A percentile compares a stretch with the other conserved stretches of the same genome.
phyloP scores from a whole-genome alignment of 1,284 basidiomycete genomes.

The Papiliotrema terrestris region DNA sequence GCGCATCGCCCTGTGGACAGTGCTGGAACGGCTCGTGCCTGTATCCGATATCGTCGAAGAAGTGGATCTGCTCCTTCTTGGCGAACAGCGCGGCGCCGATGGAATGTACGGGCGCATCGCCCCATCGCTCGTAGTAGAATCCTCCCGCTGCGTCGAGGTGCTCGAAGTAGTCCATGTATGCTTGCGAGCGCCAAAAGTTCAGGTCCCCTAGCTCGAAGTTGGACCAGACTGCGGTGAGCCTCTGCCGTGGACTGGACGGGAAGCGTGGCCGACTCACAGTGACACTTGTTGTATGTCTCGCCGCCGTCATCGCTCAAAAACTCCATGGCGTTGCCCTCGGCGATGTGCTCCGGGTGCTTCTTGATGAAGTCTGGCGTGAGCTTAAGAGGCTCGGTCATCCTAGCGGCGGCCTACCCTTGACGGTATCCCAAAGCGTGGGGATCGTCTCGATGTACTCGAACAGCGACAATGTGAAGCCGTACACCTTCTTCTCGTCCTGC shows the following conservation, averaged over 20 bases:
- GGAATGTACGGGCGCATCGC: conserved; percentile 81
- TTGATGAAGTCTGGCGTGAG: conserved; percentile 60
- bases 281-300: conserved; percentile 71
- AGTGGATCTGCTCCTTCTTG: conserved; percentile 66
- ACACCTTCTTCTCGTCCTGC: conserved; percentile 72
- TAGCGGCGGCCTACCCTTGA: conserved; percentile 55
- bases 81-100: conserved; percentile 74
- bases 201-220: conserved; percentile 71
- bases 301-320: conserved; percentile 73
- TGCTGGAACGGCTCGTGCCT: conserved; percentile 50
- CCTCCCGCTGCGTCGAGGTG: conserved; percentile 73
- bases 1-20: conserved; percentile 48
- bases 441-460: conserved; percentile 76
- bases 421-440: conserved; percentile 67
- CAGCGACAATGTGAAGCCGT: conserved; percentile 74
- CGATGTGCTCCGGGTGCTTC: conserved; percentile 63
- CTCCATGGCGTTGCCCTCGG: conserved; percentile 65
- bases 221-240: conserved; percentile 60
- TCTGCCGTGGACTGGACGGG: background rate
- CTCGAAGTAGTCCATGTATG: conserved; percentile 74
- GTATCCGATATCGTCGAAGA: conserved; percentile 58
- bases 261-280: conserved; percentile 56
- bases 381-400: conserved; percentile 7
- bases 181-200: conserved; percentile 73
- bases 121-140: conserved; percentile 73